Conservation (phyloP, 305 asterid genomes). For the Rubia peregrina region DNA sequence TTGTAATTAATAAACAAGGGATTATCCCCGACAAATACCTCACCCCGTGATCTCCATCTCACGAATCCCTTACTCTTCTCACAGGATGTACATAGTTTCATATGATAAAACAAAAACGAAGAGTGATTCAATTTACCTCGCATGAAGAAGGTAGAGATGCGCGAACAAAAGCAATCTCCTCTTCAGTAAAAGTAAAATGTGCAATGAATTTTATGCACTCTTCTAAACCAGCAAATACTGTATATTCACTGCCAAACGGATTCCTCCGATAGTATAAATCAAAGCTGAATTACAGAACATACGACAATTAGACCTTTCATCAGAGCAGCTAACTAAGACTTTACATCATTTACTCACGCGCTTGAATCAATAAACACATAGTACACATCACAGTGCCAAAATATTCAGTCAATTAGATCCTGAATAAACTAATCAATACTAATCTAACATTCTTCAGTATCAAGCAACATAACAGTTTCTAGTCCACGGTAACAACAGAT, state of each 20-base stretch:
- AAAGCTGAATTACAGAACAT: slow-evolving; percentile 45
- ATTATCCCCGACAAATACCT: neutral
- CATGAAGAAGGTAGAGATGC: slow-evolving; percentile 68
- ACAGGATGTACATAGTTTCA: neutral
- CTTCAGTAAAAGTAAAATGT: slow-evolving; percentile 63
- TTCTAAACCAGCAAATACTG: slow-evolving; percentile 93
- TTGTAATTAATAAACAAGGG: neutral
- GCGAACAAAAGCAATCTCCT: slow-evolving; percentile 68
- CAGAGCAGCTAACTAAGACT: neutral
- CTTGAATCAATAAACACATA: neutral
- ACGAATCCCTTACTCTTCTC: slow-evolving; percentile 2
- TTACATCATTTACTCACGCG: neutral
- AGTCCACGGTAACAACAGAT: neutral
- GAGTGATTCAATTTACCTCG: slow-evolving; percentile 46
- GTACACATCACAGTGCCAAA: neutral
- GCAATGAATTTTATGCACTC: slow-evolving; percentile 89
- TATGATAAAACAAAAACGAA: slow-evolving; percentile 6
- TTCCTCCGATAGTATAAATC: slow-evolving; percentile 74
- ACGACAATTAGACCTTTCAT: slow-evolving; percentile 14
- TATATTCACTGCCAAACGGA: slow-evolving; percentile 94
- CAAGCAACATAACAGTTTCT: neutral
- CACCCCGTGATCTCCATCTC: neutral
- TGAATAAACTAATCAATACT: neutral
- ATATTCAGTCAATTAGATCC: neutral
- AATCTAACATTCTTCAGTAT: neutral